Base-by-base conservation (phyloP, 2,329 filamentous ascomycete species). In the Cryphonectria nitschkei region DNA sequence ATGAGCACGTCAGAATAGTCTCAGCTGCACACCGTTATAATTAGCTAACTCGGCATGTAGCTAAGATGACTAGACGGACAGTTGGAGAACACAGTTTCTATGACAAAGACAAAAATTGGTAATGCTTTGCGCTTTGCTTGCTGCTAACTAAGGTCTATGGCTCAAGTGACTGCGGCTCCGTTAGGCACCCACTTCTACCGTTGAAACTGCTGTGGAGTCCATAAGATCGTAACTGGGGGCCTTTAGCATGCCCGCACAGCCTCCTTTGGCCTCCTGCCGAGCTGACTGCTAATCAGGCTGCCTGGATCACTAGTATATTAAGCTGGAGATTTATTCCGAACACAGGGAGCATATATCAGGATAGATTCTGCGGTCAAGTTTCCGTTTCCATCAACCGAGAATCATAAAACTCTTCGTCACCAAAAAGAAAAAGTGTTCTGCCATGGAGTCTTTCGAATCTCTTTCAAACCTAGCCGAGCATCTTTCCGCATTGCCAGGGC, bases 361-460 rank as follows among this genome's bases (percentile, higher is more conserved):
- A 19, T 58, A 3, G 4, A 8, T 4, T 58, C 54, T 19, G 32
- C 2, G 6, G 6, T 58, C 1, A 34, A 32, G 32, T 3, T 11
- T 29, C 2, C 13, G 34, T 14, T 32, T 9, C 8, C 13, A 34
- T 58, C 6, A 29, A 32, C 8, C 3, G 5, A 29, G 3, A 32
- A 14, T 11, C 7, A 39, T 39, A 39, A 39, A 39, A 39, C 7
- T 9, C 3, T 39, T 39, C 11, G 9, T 19, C 19, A 8, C 19
- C 14, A 19, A 29, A 29, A 32, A 19, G 16, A 29, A 29, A 14
- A 32, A 29, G 13, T 6, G 6, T 29, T 2, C 0, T 16, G 13
- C 52, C 29, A 69, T 60, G 68, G 68, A 69, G 22, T 65, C 61
- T 4, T 63, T 56, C 26, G 34, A 58, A 61, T 68, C 46, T 37